Evolutionary conservation across 306 rosid genomes (phyloP), one percentile per base, ranked within the genome.

Genomic region (Senna siamea): DNA sequence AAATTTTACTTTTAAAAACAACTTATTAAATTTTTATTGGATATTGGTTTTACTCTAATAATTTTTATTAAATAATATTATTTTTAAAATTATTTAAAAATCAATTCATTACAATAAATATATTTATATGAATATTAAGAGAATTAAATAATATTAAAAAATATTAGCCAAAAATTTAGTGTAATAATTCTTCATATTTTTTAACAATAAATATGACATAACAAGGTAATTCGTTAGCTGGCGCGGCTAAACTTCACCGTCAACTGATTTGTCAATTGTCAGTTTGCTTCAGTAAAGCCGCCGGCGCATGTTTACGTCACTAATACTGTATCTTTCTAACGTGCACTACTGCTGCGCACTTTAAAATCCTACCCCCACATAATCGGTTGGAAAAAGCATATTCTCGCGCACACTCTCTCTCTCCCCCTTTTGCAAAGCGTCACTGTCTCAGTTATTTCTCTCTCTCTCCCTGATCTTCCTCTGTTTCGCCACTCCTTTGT

Each of bases 401-500:
- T 63, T 20, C 69, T 19, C 15, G 3, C 5, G 30, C 30, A 1
- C 81, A 76, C 73, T 56, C 81, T 66, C 52, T 57, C 66, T 48
- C 43, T 57, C 54, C 4, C 30, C 30, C 32, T 35, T 40, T 13
- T 43, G 55, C 34, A 14, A 65, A 50, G 19, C 67, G 75, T 81
- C 85, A 1, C 47, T 76, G 72, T 81, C 81, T 17, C 35, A 7
- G 69, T 47, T 68, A 26, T 26, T 3, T 26, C 30, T 26, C 30
- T 26, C 30, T 70, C 75, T 35, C 48, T 22, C 77, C 55, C 47
- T 34, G 53, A 58, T 79, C 66, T 54, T 61, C 71, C 44, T 59
- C 74, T 46, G 68, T 69, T 80, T 46, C 76, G 58, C 70, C 72
- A 59, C 52, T 75, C 69, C 40, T 66, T 56, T 11, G 0, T 12